Percentiles rank a stretch among this genome's conserved stretches.
These are phyloP conservation scores for Lipomyces lipofer DNA, from an alignment of 805 yeast species.

Conservation along the genomic window DNA sequence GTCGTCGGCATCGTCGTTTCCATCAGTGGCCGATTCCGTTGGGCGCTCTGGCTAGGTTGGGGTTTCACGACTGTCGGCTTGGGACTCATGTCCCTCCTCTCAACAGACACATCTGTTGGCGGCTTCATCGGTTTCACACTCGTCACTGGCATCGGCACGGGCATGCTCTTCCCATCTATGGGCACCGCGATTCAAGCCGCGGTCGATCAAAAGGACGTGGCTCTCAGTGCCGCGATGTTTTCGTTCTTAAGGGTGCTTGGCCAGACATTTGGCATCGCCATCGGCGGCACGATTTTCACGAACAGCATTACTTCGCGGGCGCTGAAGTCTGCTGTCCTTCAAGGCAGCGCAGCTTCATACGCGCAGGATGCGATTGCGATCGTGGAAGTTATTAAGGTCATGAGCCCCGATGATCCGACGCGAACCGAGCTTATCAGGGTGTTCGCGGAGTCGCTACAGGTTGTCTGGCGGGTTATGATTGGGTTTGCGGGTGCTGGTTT, in stretches of 20 bases:
- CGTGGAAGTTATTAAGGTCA: neutral
- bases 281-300: constrained; percentile 33
- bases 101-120: neutral
- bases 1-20: no score
- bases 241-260: constrained; percentile 37
- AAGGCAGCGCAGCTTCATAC: neutral
- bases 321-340: neutral
- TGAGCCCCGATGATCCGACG: neutral
- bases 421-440: neutral
- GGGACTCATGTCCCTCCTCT: constrained; percentile 43
- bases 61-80: constrained; percentile 42
- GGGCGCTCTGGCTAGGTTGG: neutral
- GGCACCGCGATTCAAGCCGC: constrained; percentile 37
- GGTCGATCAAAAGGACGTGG: constrained; percentile 34
- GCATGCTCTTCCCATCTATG: constrained; percentile 48
- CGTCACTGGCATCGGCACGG: constrained; percentile 50
- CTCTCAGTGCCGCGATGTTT: constrained; percentile 38
- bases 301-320: neutral
- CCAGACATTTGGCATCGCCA: constrained; percentile 39
- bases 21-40: neutral
- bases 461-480: neutral
- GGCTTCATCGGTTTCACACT: neutral
- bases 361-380: neutral
- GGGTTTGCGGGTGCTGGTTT: neutral
- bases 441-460: neutral